Evolutionary conservation across 2,329 filamentous ascomycete genomes (phyloP), one percentile per base, ranked within the genome.

Genomic region (Knufia fluminis): DNA sequence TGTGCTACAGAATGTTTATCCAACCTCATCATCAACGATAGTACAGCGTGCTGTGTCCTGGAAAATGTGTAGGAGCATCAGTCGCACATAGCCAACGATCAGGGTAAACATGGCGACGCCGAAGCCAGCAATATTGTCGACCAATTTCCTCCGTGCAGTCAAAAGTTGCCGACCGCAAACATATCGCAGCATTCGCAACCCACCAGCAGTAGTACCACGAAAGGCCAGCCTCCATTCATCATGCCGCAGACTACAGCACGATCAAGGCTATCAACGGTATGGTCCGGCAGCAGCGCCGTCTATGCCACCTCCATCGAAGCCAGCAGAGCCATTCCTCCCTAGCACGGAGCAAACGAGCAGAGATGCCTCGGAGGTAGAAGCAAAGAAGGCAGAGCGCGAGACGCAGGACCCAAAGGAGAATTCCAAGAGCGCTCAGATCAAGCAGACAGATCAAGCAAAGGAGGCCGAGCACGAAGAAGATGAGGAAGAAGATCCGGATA

Each of bases 61-160:
- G n/a, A 14, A 14, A 6, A 36, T 36, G 33, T 8, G 33, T 4
- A 17, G 33, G n/a, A 36, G 7, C 6, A 8, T 14, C 4, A 14
- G 4, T 14, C n/a, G n/a, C 33, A 16, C n/a, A 16, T 36, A 36
- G 7, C 16, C 33, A 17, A 14, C 20, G 12, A 46, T 32, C 33
- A 20, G 19, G 17, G 16, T 12, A 33, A 43, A 16, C 26, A 86
- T 86, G 79, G 74, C 81, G 54, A 72, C 76, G 20, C 69, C 72
- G 52, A 74, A 82, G 60, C 70, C 86, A 52, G 77, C 78, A 14
- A 86, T 86, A 60, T 71, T 86, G 16, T 86, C 85, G 57, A 82
- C 83, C 40, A 79, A 80, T 57, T 66, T 86, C 48, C 77, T 83
- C 64, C 78, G 80, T 48, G 71, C 74, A 14, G 64, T 74, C 55